Conservation (phyloP, 163 green algal species). For the Scenedesmus sp. region DNA sequence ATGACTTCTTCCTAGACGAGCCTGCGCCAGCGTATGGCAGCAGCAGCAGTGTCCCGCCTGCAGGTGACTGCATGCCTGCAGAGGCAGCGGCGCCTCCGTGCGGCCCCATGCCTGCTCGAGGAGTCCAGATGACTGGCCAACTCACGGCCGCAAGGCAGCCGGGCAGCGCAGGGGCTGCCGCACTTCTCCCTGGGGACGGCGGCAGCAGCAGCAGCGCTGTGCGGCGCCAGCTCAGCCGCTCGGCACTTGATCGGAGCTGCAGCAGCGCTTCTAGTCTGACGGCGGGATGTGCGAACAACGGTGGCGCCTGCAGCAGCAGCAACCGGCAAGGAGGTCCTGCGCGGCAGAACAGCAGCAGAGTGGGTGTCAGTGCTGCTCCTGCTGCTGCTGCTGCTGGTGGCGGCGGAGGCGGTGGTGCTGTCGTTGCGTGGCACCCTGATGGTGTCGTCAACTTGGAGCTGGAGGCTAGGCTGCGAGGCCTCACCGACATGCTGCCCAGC, state of each 20-base stretch:
- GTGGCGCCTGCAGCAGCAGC: constrained; percentile 3
- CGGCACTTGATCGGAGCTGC: background rate
- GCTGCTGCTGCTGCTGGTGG: background rate
- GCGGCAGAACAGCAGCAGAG: background rate
- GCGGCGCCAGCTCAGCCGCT: background rate
- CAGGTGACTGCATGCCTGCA: background rate
- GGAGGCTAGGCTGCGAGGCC: constrained; percentile 3
- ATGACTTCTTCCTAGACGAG: background rate
- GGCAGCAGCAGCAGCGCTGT: background rate
- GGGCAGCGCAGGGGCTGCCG: background rate
- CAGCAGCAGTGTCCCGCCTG: background rate
- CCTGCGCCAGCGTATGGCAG: background rate
- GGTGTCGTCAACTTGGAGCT: constrained; percentile 33
- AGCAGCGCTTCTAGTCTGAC: background rate
- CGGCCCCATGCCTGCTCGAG: background rate
- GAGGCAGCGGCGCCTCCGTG: too few species aligned
- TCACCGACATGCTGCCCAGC: background rate
- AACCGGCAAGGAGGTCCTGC: too few species aligned
- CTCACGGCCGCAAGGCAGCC: background rate
- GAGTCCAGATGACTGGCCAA: background rate
- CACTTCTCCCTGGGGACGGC: background rate
- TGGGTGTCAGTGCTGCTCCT: background rate
- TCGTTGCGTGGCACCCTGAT: constrained; percentile 35
- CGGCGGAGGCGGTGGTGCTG: background rate
- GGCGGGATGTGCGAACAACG: background rate